These are phyloP conservation scores for Xerocomus spinulosus DNA, from an alignment of 768 basidiomycete species.

Conservation along the genomic window DNA sequence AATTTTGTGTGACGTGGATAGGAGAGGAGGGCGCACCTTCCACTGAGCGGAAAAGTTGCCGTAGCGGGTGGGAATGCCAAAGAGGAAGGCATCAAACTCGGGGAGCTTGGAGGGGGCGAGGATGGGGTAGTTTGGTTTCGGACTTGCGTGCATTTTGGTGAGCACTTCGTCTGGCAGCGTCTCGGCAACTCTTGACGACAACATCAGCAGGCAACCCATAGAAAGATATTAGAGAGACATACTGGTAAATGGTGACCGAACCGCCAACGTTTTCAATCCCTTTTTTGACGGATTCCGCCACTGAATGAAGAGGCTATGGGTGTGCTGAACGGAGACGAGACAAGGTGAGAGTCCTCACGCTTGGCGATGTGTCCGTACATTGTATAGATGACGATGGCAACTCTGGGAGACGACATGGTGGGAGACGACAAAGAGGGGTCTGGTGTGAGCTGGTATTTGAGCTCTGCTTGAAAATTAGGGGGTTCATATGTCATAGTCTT, in stretches of 20 bases:
- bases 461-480: slow-evolving; percentile 7
- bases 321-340: not conserved
- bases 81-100: slow-evolving; percentile 65
- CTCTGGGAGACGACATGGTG: slow-evolving; percentile 45
- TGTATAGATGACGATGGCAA: slow-evolving; percentile 72
- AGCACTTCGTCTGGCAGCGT: slow-evolving; percentile 71
- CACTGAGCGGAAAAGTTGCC: slow-evolving; percentile 78
- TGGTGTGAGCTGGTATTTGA: not conserved
- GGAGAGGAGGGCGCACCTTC: slow-evolving; percentile 44
- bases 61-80: slow-evolving; percentile 78
- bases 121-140: slow-evolving; percentile 70
- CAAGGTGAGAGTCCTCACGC: slow-evolving; percentile 37
- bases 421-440: not conserved
- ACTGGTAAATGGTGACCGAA: slow-evolving; percentile 51
- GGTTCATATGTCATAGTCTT: slow-evolving; percentile 4
- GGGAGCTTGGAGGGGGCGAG: slow-evolving; percentile 51
- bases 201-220: not conserved
- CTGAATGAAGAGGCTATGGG: slow-evolving; percentile 32
- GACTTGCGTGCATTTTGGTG: slow-evolving; percentile 61
- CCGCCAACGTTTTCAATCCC: slow-evolving; percentile 51
- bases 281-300: slow-evolving; percentile 50
- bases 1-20: not conserved
- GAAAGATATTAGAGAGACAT: slow-evolving; percentile 16
- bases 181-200: slow-evolving; percentile 59
- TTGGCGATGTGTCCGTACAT: slow-evolving; percentile 71